Conservation (phyloP, 805 yeast genomes). For the Pichia kluyveri region DNA sequence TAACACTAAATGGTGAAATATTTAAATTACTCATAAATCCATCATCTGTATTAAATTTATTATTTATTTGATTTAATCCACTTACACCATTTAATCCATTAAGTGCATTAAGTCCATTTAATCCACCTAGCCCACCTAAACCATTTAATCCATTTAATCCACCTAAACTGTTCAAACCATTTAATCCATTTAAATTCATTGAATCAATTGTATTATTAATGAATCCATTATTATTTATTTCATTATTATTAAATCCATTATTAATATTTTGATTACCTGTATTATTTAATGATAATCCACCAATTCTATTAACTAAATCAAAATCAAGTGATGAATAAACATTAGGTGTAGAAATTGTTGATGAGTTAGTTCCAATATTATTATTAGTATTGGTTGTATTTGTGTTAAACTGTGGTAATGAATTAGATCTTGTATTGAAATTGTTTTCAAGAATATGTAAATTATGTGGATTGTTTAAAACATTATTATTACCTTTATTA, state of each 20-base stretch:
- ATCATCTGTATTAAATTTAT: background rate
- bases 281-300: slow-evolving; percentile 13
- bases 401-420: background rate
- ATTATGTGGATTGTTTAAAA: background rate
- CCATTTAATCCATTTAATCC: background rate
- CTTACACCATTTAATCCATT: background rate
- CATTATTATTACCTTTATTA: background rate
- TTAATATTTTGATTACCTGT: background rate
- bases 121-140: background rate
- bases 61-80: background rate
- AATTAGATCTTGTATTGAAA: background rate
- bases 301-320: slow-evolving; percentile 13
- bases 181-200: background rate
- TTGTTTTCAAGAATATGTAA: background rate
- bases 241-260: background rate
- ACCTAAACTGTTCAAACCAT: background rate
- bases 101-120: slow-evolving; percentile 2
- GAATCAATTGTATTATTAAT: background rate
- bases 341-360: background rate
- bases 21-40: background rate
- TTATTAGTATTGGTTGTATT: background rate
- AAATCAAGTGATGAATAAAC: slow-evolving; percentile 1
- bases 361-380: slow-evolving; percentile 1
- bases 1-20: background rate
- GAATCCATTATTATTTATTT: background rate